phyloP scores from a whole-genome alignment of 768 basidiomycete species.

The Kondoa malvinella region DNA sequence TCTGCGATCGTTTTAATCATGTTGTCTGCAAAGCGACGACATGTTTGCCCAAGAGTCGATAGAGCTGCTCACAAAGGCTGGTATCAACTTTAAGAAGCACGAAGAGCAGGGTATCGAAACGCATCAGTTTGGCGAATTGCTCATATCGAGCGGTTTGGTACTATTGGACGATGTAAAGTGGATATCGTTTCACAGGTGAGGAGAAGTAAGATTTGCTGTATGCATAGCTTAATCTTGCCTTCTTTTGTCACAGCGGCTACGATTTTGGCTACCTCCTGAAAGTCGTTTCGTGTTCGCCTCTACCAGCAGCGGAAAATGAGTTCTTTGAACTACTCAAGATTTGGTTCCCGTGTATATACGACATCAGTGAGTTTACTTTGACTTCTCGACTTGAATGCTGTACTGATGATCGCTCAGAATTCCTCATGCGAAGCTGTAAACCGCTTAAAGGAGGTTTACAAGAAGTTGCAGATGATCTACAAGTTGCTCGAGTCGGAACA shows the following conservation, averaged over 20 bases:
- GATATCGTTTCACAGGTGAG: constrained; percentile 95
- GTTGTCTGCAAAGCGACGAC: constrained; percentile 50
- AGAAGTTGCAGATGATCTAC: constrained; percentile 88
- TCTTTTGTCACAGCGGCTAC: constrained; percentile 56
- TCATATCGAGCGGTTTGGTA: constrained; percentile 92
- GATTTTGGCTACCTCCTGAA: constrained; percentile 99
- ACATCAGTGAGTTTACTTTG: constrained; percentile 45
- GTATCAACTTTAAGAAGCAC: constrained; percentile 86
- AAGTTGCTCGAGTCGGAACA: constrained; percentile 71
- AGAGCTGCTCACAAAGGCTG: constrained; percentile 81
- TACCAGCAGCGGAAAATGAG: constrained; percentile 71
- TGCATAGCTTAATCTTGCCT: background rate
- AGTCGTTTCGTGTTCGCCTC: constrained; percentile 55
- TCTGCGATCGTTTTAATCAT: background rate
- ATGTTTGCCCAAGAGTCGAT: constrained; percentile 98
- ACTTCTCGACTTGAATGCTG: background rate
- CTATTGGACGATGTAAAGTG: constrained; percentile 73
- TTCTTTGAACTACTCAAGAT: constrained; percentile 72
- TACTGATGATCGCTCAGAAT: constrained; percentile 30
- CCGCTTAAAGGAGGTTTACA: constrained; percentile 71
- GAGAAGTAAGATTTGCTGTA: background rate
- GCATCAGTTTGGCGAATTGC: constrained; percentile 86
- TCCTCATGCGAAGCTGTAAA: constrained; percentile 76
- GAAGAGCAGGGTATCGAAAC: constrained; percentile 81
- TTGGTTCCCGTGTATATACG: constrained; percentile 95